Conservation (phyloP, 2,329 filamentous ascomycete genomes). For the Paracoccidioides brasiliensis region DNA sequence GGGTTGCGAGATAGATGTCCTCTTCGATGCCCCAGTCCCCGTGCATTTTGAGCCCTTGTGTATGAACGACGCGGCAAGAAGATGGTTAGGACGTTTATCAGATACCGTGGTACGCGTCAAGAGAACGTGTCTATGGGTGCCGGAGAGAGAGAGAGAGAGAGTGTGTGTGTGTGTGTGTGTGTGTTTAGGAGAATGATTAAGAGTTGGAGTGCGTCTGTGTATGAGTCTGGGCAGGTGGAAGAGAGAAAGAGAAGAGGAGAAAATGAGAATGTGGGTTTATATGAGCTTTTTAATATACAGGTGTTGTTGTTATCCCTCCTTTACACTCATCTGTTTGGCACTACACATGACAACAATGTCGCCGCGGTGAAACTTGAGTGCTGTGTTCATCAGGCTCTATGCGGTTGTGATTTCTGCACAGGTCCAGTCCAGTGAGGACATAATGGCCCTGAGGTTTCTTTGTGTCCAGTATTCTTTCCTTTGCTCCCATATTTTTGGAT, state of each 20-base stretch:
- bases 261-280: too few relatives aligned
- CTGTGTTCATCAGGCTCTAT: background rate
- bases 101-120: background rate
- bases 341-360: background rate
- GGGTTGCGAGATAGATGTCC: constrained; percentile 10
- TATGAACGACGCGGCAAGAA: background rate
- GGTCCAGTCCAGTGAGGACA: background rate
- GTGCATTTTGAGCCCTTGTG: constrained; percentile 5
- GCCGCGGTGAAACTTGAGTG: background rate
- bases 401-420: background rate
- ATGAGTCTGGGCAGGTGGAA: too few relatives aligned
- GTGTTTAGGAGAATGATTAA: background rate
- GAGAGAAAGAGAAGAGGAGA: too few relatives aligned
- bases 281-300: background rate
- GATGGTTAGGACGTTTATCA: background rate
- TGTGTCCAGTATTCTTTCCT: background rate
- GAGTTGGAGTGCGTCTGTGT: too few relatives aligned
- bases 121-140: background rate
- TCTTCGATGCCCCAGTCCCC: constrained; percentile 6
- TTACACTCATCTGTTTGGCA: background rate
- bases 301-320: background rate
- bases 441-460: background rate
- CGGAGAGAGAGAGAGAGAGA: background rate
- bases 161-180: too few relatives aligned
- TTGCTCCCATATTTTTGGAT: background rate